Percentiles rank a stretch among this genome's conserved stretches.
Evolutionary conservation across 192 early-diverging fungal species (phyloP).

Genomic region (Mortierella alpina): DNA sequence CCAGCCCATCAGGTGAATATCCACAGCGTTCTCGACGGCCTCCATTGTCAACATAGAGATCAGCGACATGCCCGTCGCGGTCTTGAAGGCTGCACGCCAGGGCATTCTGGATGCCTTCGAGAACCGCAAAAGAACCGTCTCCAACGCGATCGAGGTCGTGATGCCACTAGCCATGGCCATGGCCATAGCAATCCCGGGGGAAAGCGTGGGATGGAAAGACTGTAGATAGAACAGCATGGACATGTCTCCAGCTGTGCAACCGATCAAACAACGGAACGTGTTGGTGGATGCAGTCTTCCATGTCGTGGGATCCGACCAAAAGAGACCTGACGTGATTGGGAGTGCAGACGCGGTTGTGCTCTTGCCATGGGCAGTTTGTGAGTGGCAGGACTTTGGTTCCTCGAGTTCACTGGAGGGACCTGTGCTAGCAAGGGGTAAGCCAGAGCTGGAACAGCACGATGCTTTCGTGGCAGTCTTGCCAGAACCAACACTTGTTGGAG

Average conservation of each 20-base stretch:
- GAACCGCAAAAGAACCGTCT: constrained; percentile 56
- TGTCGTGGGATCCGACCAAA: constrained; percentile 55
- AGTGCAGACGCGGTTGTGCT: background rate
- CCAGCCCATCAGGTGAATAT: constrained; percentile 64
- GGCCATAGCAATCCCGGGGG: constrained; percentile 55
- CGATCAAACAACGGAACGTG: constrained; percentile 65
- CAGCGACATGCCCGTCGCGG: constrained; percentile 68
- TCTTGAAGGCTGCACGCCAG: constrained; percentile 56
- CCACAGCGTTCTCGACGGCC: constrained; percentile 62
- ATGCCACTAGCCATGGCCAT: constrained; percentile 62
- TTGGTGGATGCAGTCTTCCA: constrained; percentile 60
- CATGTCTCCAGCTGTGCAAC: constrained; percentile 65
- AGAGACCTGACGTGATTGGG: constrained; percentile 23
- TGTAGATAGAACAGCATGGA: constrained; percentile 66
- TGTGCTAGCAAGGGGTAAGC: no score
- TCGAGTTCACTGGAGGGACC: no score
- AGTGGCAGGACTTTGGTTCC: no score
- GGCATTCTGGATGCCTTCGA: constrained; percentile 34
- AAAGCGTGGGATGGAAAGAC: constrained; percentile 50
- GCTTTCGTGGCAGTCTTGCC: no score
- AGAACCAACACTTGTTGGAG: no score
- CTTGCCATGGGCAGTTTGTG: background rate
- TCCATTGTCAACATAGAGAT: constrained; percentile 70
- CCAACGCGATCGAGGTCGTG: constrained; percentile 59
- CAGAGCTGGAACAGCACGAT: no score